Evolutionary conservation across 768 basidiomycete species (phyloP), one percentile per base, ranked within the genome.

Genomic region (Polyporus arcularius): DNA sequence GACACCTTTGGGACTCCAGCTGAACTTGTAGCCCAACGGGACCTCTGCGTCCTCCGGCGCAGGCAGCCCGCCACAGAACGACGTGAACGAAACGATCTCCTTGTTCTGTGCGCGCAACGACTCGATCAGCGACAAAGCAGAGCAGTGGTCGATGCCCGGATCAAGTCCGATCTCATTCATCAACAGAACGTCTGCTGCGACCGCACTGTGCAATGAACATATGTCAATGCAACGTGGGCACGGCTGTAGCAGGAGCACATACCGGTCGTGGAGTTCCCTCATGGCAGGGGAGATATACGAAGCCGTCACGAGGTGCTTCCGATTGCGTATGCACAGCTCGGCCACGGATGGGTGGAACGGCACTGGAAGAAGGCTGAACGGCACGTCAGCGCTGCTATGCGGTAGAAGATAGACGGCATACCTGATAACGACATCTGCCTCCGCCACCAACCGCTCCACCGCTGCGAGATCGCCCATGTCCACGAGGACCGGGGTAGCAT

Each of bases 1-100:
- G 8, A 96, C 94, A 5, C 93, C 95, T 58, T 86, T 80, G 0
- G 96, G 94, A 51, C 86, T 90, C 96, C 96, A 98, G 65, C 93
- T 92, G 70, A 94, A 94, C 70, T 95, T 96, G 69, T 96, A 95
- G n/a, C 88, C 81, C 10, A 96, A 75, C 2, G 94, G 93, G 15
- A 89, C 84, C 9, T 70, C 74, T 21, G 79, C 79, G 35, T 72
- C 68, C 45, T 89, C 89, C 0, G 92, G 92, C 0, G 89, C 87
- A 0, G 96, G 96, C 4, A 98, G 78, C 1, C 96, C 96, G 1
- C 96, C 96, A 57, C 96, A 98, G 79, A 96, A 96, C 1, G 92
- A 94, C 1, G 85, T 85, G 72, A 96, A 97, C 0, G 90, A 88
- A 0, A 81, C 69, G 10, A 94, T 79, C 14, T 76, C 71, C 71